Base-by-base conservation (phyloP, 2,329 filamentous ascomycete species). In the Fonsecaea erecta region DNA sequence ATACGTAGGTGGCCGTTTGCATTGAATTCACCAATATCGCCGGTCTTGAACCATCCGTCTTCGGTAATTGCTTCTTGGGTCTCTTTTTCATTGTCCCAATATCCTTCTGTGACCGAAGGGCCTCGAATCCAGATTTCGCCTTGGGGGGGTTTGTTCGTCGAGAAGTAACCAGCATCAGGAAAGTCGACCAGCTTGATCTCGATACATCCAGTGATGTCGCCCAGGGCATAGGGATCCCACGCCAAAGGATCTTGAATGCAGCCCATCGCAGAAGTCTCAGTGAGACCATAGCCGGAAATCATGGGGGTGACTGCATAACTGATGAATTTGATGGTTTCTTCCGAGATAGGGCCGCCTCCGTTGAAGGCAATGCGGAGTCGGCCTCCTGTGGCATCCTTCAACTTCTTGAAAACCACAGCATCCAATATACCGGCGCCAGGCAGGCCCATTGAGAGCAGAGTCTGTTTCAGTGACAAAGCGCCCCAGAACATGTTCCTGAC, bases 21-120 rank as follows among this genome's bases (percentile, higher is more conserved):
- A 77, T 94, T 89, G 73, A 94, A 95, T 76, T 97, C 91, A 73
- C 94, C 94, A 76, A 98, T 95, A 74, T 98, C 94, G 67, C 94
- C 94, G 16, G 93, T 96, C 85, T 90, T 94, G 86, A 98, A 98
- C 95, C 95, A 98, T 56, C 92, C 92, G 73, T 97, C 95, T 2
- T 87, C 77, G 0, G 91, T 93, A 69, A 94, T 85, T 4, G 90
- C 84, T 75, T 90, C 90, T 73, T 84, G 84, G 6, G 92, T 97
- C 81, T 97, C 93, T 72, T 94, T 87, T 16, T 91, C 88, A 75
- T 97, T 91, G 67, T 96, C 84, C 75, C 89, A 93, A 80, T 98
- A 98, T 40, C 88, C 89, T 35, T 84, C 83, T 61, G 91, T 86
- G 52, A 98, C 89, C 66, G 89, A 84, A 57, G 83, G 82, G 59